Base-by-base conservation (phyloP, 2,329 filamentous ascomycete species). In the Fusarium sp. region DNA sequence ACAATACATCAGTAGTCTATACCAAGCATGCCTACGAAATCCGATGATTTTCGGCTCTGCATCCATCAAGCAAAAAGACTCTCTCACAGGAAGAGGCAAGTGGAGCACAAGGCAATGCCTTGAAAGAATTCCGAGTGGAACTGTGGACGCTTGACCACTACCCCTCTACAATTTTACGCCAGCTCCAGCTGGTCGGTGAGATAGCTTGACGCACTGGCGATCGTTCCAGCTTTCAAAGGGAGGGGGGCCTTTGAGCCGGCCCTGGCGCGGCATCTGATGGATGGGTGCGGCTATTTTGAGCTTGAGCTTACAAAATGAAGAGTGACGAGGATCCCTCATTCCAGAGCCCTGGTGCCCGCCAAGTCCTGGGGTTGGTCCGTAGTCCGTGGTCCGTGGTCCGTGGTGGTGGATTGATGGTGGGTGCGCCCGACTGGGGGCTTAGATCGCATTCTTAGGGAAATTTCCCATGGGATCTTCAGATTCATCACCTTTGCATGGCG, bases 131-230 rank as follows among this genome's bases (percentile, higher is more conserved):
- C 56, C 54, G 28, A 63, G 68, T 66, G 65, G 75, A 74, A 77
- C 69, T 71, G 65, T 75, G 75, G 73, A 68, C 60, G 70, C 41
- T 39, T 44, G 30, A n/a, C 42, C 45, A 30, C 39, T 34, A 34
- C 39, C 65, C 59, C 44, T 54, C 47, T 51, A 24, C 48, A 51
- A 34, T 44, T 62, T 68, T 55, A 55, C 66, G 44, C 62, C 68
- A 57, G 54, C 67, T 75, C 69, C 75, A 77, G 65, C 62, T 57
- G 50, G 62, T 74, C 62, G 75, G 72, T 78, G 76, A 75, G 76
- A 78, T 78, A 75, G 66, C 70, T 59, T 51, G 74, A 73, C 66
- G 75, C 62, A 66, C 57, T 66, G 67, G 65, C 73, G 68, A 78
- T 78, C 76, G 61, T 39, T 73, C 50, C 58, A 65, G 64, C 68